Base-by-base conservation (phyloP, 2,329 filamentous ascomycete genomes). In the Cytospora schulzeri region DNA sequence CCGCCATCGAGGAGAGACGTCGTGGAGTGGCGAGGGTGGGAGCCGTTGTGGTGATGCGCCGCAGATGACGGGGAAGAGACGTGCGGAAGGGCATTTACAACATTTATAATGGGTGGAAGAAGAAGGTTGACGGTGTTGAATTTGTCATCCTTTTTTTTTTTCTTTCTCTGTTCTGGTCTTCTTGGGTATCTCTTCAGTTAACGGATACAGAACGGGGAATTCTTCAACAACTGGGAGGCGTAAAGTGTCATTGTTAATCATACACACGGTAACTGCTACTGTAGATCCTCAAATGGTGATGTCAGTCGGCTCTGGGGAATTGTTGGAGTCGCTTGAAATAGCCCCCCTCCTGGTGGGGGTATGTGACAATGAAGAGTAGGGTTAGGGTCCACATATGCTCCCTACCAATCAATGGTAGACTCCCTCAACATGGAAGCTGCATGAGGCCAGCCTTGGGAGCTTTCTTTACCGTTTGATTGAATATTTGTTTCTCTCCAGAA, bases 1-100 rank as follows among this genome's bases (percentile, higher is more conserved):
- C 50, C 29, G 62, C 51, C 65, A 67, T 64, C 15, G 58, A 38
- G 58, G 58, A 62, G 11, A 62, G 57, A 9, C 57, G 58, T 15
- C 41, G 62, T 31, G 33, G 4, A 2, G 60, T 41, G 48, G 7
- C 33, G 19, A 29, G 26, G 17, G 57, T 41, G 19, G 57, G 9
- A 26, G 53, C 35, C 19, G 54, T 33, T 9, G 31, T 31, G 22
- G 62, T 31, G 26, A 62, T 62, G 51, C 62, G 58, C 58, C 58
- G 62, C n/a, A 41, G 50, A 50, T 57, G 62, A 51, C 52, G 55
- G 45, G 58, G 50, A 15, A 62, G 51, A n/a, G 48, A 26, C 14
- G 57, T n/a, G 57, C 65, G 57, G 53, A 66, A 64, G 45, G 53
- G 52, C 62, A 64, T 64, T 59, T 63, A 50, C 31, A 12, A 45